These are phyloP conservation scores for Lactifluus subvellereus DNA, from an alignment of 768 basidiomycete genomes.

Conservation along the genomic window DNA sequence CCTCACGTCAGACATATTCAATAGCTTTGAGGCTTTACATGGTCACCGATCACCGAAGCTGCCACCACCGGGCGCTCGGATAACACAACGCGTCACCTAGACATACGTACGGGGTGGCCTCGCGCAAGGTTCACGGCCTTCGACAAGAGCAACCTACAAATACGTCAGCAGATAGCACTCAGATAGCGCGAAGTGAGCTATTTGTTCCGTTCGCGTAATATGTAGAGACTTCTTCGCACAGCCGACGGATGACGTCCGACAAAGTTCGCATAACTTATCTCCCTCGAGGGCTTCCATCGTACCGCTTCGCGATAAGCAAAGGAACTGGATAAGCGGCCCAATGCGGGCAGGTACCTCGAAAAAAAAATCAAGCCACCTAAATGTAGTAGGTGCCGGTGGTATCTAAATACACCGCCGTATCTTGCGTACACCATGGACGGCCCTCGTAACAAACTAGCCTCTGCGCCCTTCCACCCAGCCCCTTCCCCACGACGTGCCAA, in stretches of 20 bases:
- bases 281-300: slow-evolving; percentile 6
- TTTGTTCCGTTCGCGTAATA: slow-evolving; percentile 14
- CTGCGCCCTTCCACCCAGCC: neutral
- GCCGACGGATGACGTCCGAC: slow-evolving; percentile 5
- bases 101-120: neutral
- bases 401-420: slow-evolving; percentile 6
- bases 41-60: neutral
- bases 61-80: neutral
- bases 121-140: slow-evolving; percentile 4
- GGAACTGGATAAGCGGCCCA: neutral
- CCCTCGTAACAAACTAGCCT: neutral
- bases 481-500: neutral
- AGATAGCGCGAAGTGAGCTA: neutral
- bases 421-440: neutral
- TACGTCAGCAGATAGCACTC: slow-evolving; percentile 14
- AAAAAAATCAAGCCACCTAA: neutral
- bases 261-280: slow-evolving; percentile 9
- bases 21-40: neutral
- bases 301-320: slow-evolving; percentile 18
- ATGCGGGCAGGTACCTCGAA: neutral
- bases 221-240: neutral
- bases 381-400: neutral
- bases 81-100: neutral
- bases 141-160: neutral
- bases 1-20: neutral